Base-by-base conservation (phyloP, 441 rosid species). In the Manihot esculenta region DNA sequence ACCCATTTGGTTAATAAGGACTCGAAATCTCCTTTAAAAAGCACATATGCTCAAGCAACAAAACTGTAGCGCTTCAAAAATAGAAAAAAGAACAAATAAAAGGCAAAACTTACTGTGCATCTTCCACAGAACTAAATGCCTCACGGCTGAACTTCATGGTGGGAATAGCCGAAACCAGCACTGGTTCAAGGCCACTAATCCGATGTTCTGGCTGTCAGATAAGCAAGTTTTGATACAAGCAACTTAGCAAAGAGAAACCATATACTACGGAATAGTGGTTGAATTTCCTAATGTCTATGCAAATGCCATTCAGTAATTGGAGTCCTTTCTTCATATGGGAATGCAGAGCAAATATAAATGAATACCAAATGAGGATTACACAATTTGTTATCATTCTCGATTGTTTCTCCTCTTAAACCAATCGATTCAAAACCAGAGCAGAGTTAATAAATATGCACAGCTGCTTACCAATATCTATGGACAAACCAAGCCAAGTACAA, bases 151-250 rank as follows among this genome's bases (percentile, higher is more conserved):
- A 89, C 72, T 56, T 84, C 76, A 84, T 64, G 5, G 92, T 89
- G 27, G 94, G 89, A 66, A 89, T 87, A 27, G 92, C 90, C 50
- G 89, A 86, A 41, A 86, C 88, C 57, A 86, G 70, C 62, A 78
- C 79, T 7, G 92, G 89, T 77, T 84, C 90, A 30, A 84, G 84
- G 26, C 84, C 86, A n/a, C 71, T 61, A 44, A 45, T 41, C 53
- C 76, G 77, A 64, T 58, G 85, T 70, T 73, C 84, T 48, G 81
- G 80, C 87, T 86, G 84, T 66, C 42, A 69, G 13, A 56, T 41
- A 68, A 38, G 14, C 42, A 18, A 24, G 35, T 53, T n/a, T 20
- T 69, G 35, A 50, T 51, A 27, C 12, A 35, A 10, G 24, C 17
- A 10, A 44, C 0, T 3, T 18, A n/a, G n/a, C n/a, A n/a, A n/a